phyloP scores from a whole-genome alignment of 768 basidiomycete species.

The Pleurotus citrinopileatus region DNA sequence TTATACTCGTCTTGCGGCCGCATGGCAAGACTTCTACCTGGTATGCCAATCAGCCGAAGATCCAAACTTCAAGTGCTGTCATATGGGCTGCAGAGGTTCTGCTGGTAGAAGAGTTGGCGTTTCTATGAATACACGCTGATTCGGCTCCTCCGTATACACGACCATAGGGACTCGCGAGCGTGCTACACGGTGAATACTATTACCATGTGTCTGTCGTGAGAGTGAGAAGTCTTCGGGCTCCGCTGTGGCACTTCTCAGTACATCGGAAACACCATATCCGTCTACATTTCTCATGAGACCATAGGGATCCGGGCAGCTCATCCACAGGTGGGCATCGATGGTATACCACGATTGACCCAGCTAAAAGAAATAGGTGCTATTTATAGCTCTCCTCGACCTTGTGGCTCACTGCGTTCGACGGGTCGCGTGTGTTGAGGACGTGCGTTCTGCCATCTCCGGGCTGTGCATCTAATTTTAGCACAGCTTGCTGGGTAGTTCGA shows the following conservation, averaged over 20 bases:
- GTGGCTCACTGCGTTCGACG: too few relatives aligned
- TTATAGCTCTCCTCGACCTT: too few relatives aligned
- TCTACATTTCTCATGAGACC: neutral
- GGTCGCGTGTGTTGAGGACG: too few relatives aligned
- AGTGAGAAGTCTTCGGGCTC: neutral
- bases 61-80: neutral
- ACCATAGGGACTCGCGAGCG: neutral
- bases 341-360: neutral
- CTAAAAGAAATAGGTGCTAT: too few relatives aligned
- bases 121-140: neutral
- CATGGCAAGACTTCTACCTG: neutral
- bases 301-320: neutral
- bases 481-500: too few relatives aligned
- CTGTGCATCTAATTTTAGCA: too few relatives aligned
- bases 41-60: neutral
- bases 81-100: conserved; percentile 7
- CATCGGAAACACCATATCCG: neutral
- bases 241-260: neutral
- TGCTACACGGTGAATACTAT: neutral
- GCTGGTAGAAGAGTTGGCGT: neutral
- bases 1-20: neutral
- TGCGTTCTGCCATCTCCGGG: too few relatives aligned
- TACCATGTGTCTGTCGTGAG: neutral
- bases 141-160: neutral
- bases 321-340: neutral